Evolutionary conservation across 768 basidiomycete species (phyloP).

Genomic region (Harrya chromipes): DNA sequence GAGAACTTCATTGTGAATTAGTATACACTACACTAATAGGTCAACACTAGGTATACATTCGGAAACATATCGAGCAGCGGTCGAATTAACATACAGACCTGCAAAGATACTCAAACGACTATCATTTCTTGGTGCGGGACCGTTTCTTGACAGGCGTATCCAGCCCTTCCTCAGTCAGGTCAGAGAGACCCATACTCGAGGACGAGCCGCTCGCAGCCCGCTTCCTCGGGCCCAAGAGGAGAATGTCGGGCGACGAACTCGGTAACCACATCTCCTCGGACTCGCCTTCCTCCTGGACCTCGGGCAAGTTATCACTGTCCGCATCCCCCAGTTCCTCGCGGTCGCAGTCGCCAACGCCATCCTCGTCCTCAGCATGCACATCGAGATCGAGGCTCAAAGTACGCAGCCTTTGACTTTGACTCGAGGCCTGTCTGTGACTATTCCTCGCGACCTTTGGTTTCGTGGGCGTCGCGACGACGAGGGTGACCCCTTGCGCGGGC

Average conservation of each 20-base stretch:
- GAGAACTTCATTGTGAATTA: background rate
- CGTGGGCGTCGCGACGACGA: constrained; percentile 57
- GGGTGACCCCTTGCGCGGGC: constrained; percentile 23
- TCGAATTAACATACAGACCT: constrained; percentile 2
- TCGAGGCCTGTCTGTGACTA: constrained; percentile 2
- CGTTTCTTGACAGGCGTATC: constrained; percentile 29
- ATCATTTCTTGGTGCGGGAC: constrained; percentile 8
- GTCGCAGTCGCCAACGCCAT: background rate
- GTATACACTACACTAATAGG: background rate
- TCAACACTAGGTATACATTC: background rate
- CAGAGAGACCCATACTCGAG: constrained; percentile 21
- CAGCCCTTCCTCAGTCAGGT: constrained; percentile 11
- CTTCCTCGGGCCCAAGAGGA: constrained; percentile 31
- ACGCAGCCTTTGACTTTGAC: constrained; percentile 8
- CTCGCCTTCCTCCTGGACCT: constrained; percentile 27
- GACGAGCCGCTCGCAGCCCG: constrained; percentile 27
- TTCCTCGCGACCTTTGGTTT: constrained; percentile 31
- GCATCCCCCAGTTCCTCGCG: background rate
- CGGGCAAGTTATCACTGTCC: constrained; percentile 5
- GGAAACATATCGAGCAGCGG: background rate
- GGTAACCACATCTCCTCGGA: constrained; percentile 39
- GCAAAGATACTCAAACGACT: background rate
- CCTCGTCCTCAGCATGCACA: background rate
- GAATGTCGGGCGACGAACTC: constrained; percentile 40
- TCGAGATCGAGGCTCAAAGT: constrained; percentile 5